Evolutionary conservation across 768 basidiomycete genomes (phyloP).

Genomic region (Favolaschia claudopus): DNA sequence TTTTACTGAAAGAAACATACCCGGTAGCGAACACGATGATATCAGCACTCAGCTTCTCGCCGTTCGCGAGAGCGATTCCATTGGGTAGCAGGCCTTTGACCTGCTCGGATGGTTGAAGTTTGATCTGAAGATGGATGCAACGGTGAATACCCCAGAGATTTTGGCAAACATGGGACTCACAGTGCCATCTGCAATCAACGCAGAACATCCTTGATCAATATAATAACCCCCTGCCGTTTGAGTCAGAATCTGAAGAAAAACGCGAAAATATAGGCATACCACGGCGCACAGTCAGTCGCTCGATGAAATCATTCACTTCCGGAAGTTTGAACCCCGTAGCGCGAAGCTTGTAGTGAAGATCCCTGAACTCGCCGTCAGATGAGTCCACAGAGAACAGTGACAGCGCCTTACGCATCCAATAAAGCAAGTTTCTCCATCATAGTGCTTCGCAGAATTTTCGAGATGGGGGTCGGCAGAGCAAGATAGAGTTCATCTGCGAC

Average conservation of each 20-base stretch:
- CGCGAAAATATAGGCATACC: neutral
- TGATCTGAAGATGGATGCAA: neutral
- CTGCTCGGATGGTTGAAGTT: neutral
- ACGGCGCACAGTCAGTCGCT: neutral
- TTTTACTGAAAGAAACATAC: neutral
- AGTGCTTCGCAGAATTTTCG: neutral
- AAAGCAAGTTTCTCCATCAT: neutral
- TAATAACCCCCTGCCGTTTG: neutral
- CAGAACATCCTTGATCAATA: slow-evolving; percentile 5
- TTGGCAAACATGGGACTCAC: too few species aligned
- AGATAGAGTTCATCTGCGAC: slow-evolving; percentile 1
- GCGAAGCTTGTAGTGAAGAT: neutral
- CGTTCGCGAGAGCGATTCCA: neutral
- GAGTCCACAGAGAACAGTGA: neutral
- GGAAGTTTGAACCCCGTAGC: neutral
- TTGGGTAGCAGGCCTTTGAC: neutral
- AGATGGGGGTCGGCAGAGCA: neutral
- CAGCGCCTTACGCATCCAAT: neutral
- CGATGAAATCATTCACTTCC: neutral
- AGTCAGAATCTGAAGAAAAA: neutral
- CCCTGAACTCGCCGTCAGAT: neutral
- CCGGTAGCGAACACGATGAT: slow-evolving; percentile 6
- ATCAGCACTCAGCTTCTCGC: neutral
- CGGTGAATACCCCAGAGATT: too few species aligned
- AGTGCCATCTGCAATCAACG: neutral